Evolutionary conservation across 306 rosid species (phyloP), one percentile per base, ranked within the genome.

Genomic region (Rubus idaeus): DNA sequence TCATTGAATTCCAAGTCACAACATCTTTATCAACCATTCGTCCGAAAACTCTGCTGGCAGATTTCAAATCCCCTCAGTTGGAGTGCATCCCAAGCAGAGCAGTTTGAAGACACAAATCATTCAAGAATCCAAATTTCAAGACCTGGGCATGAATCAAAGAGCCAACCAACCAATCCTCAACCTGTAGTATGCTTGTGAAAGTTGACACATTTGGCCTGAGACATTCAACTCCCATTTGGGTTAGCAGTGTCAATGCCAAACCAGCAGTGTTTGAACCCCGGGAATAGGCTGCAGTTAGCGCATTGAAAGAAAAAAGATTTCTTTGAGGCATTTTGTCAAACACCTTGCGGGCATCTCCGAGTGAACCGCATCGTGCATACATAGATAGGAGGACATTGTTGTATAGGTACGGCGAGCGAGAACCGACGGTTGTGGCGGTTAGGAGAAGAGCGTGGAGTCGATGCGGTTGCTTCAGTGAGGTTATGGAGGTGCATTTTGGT

Each of bases 271-370:
- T 56, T 4, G 84, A 63, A 21, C 51, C 75, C 61, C 93, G 91
- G 45, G 95, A 88, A 76, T 74, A 87, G 10, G 91, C 91, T 17
- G 96, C 81, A n/a, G 89, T 73, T 8, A 94, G 88, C 6, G 97
- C 87, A 50, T 94, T 94, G 77, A 84, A 92, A 16, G 96, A 92
- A 80, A 94, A 91, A 49, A 84, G 44, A 45, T 83, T 94, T 83
- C 93, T 86, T 0, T 65, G 89, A 49, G 95, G 91, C 97, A 92
- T 94, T 90, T 70, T 85, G 45, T 94, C 97, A 86, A 94, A 94
- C 90, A 91, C 73, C 68, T 72, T 64, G 49, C 49, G 87, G 23
- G 97, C 77, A 45, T 86, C 91, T 35, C 20, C 30, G 13, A 84
- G 18, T 0, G 91, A 86, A 47, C 91, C 89, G 10, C 88, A 85